A percentile compares a stretch with the other conserved stretches of the same genome.
These are phyloP conservation scores for Conticribra weissflogii DNA, from an alignment of 108 stramenopile species.

Conservation along the genomic window DNA sequence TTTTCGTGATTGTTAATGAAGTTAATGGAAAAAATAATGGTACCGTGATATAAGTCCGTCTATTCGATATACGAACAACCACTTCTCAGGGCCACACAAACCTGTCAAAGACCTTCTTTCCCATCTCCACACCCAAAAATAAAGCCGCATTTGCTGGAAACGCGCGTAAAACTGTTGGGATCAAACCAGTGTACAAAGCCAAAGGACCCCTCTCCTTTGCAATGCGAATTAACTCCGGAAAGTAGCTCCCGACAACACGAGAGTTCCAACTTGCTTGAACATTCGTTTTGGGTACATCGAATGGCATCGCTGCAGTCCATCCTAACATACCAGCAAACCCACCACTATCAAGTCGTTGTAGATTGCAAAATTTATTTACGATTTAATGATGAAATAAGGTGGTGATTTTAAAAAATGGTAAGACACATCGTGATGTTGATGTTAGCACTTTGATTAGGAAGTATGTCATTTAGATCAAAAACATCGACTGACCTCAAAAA, in stretches of 20 bases:
- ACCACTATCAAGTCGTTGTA: no score
- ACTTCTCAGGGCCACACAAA: constrained; percentile 64
- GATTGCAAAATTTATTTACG: no score
- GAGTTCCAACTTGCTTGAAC: constrained; percentile 87
- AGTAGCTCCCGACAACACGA: constrained; percentile 83
- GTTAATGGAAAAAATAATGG: no score
- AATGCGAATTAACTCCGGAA: constrained; percentile 79
- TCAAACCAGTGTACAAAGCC: constrained; percentile 80
- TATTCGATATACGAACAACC: no score
- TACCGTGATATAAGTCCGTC: no score
- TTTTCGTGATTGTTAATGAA: no score
- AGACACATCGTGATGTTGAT: no score
- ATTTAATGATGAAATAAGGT: no score
- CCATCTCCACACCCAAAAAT: constrained; percentile 89
- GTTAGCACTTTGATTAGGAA: background rate
- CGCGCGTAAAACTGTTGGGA: constrained; percentile 83
- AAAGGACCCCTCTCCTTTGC: constrained; percentile 68
- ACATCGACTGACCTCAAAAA: constrained; percentile 54
- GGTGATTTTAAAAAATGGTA: no score
- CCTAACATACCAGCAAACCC: constrained; percentile 90
- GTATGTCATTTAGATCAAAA: background rate
- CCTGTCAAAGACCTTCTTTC: constrained; percentile 84
- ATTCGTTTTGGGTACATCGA: constrained; percentile 94
- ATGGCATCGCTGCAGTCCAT: constrained; percentile 89
- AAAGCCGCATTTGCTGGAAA: constrained; percentile 92